These are phyloP conservation scores for Leavenworthia alabamica DNA, from an alignment of 345 rosid species.

Conservation along the genomic window DNA sequence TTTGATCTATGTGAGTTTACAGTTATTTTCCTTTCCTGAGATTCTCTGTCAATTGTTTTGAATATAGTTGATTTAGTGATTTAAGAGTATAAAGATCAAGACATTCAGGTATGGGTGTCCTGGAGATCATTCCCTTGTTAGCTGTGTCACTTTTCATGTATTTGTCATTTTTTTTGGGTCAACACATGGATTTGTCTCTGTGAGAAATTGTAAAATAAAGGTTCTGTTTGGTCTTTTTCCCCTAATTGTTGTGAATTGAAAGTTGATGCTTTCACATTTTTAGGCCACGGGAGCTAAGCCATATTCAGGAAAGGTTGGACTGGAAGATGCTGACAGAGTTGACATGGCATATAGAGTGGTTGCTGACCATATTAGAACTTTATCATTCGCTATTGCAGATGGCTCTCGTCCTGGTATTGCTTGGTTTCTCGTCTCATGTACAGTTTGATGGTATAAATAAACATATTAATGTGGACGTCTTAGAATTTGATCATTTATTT, in stretches of 20 bases:
- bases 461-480: background rate
- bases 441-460: background rate
- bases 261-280: constrained; percentile 8
- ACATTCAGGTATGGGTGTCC: background rate
- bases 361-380: constrained; percentile 91
- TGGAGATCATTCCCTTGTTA: background rate
- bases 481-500: background rate
- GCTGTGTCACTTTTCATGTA: background rate
- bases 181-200: no score
- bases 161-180: no score
- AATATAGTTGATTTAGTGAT: background rate
- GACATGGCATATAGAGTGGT: constrained; percentile 99
- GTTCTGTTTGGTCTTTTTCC: constrained; percentile 3
- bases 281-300: constrained; percentile 86
- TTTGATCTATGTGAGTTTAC: background rate
- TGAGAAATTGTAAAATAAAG: background rate
- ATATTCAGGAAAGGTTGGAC: constrained; percentile 88
- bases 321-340: constrained; percentile 65
- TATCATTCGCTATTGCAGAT: constrained; percentile 96
- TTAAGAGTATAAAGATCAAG: background rate
- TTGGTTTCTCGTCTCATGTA: constrained; percentile 1
- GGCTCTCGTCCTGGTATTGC: constrained; percentile 90
- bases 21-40: background rate
- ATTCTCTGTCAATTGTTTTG: background rate
- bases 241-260: constrained; percentile 2